Base-by-base conservation (phyloP, 2,329 filamentous ascomycete species). In the Magnaporthiopsis rhizophila region DNA sequence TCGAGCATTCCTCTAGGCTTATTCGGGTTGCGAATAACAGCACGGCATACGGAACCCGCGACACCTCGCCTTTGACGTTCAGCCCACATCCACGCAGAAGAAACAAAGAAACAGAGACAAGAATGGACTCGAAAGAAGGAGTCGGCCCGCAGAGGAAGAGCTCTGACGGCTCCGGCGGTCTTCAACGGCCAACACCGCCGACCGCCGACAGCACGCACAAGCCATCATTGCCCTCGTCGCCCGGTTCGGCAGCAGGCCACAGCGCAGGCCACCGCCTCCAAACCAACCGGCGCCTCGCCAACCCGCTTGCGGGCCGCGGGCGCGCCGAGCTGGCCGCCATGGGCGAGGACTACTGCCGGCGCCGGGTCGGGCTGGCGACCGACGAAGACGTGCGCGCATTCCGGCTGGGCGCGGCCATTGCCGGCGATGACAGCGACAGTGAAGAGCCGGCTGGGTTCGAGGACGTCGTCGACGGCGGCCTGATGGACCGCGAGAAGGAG, bases 321-420 rank as follows among this genome's bases (percentile, higher is more conserved):
- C 70, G 70, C 57, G 75, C 80, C 5, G 79, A 86, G 66, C 77
- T 90, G 18, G 78, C 77, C 60, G 77, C 75, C 45, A 82, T 83
- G 74, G 87, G 86, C 18, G 82, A 83, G 63, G 78, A 79, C 6
- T 89, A 88, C 71, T 65, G 64, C 62, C 62, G 86, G 30, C 73
- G 78, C 32, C 74, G 80, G 62, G 78, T 88, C 69, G 80, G 81
- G 32, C 76, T 87, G 64, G 81, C 79, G 5, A 79, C 79, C 24
- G 80, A 83, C 26, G 80, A 83, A 18, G 84, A 87, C 69, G 74
- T 86, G 38, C 79, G 83, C 13, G 83, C 82, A 6, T 88, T 88
- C 69, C 80, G 80, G 24, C 76, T 86, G 28, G 86, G 85, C 7
- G 86, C 86, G 59, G 78, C 85, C 64, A 78, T 87, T 65, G 83